Conservation (phyloP, 768 basidiomycete species). For the Leccinum broughii region DNA sequence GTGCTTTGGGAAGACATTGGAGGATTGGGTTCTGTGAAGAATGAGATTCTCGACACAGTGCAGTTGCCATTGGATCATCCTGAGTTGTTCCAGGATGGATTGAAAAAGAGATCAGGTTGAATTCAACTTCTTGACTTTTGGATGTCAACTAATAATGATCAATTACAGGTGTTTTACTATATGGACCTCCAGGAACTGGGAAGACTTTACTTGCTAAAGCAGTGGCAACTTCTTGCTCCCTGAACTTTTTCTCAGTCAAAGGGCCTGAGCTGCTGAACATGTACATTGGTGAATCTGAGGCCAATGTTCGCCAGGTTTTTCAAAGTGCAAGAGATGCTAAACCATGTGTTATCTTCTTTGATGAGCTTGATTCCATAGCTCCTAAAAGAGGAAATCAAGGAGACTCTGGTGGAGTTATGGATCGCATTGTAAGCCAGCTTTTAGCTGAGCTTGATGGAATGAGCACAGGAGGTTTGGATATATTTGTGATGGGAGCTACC, state of each 20-base stretch:
- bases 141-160: slow-evolving; percentile 2
- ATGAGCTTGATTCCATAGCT: slow-evolving; percentile 93
- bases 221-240: slow-evolving; percentile 90
- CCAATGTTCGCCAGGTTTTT: slow-evolving; percentile 92
- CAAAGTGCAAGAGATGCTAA: slow-evolving; percentile 88
- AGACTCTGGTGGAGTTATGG: slow-evolving; percentile 97
- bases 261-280: slow-evolving; percentile 95
- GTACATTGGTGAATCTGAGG: slow-evolving; percentile 98
- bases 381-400: slow-evolving; percentile 95
- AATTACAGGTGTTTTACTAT: slow-evolving; percentile 75
- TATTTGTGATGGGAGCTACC: slow-evolving; percentile 95
- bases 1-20: slow-evolving; percentile 99
- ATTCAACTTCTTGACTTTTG: neutral
- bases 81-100: slow-evolving; percentile 83
- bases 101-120: slow-evolving; percentile 93
- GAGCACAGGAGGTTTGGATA: slow-evolving; percentile 63
- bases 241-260: slow-evolving; percentile 98
- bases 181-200: slow-evolving; percentile 95
- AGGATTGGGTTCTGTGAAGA: slow-evolving; percentile 82
- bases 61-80: slow-evolving; percentile 90
- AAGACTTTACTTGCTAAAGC: slow-evolving; percentile 96
- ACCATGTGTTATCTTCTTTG: slow-evolving; percentile 96
- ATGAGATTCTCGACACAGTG: slow-evolving; percentile 94
- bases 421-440: slow-evolving; percentile 93
- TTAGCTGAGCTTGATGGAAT: slow-evolving; percentile 94